phyloP scores from a whole-genome alignment of 345 rosid genomes.

The Mercurialis annua region DNA sequence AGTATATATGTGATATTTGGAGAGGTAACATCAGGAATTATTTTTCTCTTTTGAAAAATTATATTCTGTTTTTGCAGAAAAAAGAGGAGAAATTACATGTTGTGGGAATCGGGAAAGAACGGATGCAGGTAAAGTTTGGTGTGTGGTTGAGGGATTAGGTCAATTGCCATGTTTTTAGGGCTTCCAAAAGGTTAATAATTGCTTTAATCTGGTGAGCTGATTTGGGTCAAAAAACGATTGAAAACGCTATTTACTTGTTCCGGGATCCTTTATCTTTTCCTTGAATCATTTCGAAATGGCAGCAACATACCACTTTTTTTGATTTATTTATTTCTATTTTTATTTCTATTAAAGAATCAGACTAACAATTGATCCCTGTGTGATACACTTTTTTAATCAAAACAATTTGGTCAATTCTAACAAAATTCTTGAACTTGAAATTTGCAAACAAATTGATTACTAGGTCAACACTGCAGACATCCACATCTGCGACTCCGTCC shows the following conservation, averaged over 20 bases:
- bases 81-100: slow-evolving; percentile 23
- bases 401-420: too few relatives aligned
- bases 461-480: too few relatives aligned
- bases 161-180: slow-evolving; percentile 26
- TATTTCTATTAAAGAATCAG: not conserved
- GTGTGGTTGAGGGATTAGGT: slow-evolving; percentile 21
- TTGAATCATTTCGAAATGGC: too few relatives aligned
- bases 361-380: too few relatives aligned
- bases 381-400: too few relatives aligned
- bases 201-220: not conserved
- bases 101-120: slow-evolving; percentile 31
- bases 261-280: too few relatives aligned
- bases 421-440: too few relatives aligned
- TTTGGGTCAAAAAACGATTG: slow-evolving; percentile 12
- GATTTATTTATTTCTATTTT: not conserved
- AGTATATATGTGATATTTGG: not conserved
- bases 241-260: too few relatives aligned
- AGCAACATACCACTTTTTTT: not conserved
- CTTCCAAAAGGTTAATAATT: not conserved
- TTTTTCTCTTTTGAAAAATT: not conserved
- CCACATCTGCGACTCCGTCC: too few relatives aligned
- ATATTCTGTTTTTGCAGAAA: slow-evolving; percentile 6
- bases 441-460: too few relatives aligned
- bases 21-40: not conserved
- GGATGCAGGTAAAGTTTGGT: slow-evolving; percentile 28